A percentile compares a stretch with the other conserved stretches of the same genome.
Evolutionary conservation across 75 land plant species (phyloP).

Genomic region (Larix kaempferi): DNA sequence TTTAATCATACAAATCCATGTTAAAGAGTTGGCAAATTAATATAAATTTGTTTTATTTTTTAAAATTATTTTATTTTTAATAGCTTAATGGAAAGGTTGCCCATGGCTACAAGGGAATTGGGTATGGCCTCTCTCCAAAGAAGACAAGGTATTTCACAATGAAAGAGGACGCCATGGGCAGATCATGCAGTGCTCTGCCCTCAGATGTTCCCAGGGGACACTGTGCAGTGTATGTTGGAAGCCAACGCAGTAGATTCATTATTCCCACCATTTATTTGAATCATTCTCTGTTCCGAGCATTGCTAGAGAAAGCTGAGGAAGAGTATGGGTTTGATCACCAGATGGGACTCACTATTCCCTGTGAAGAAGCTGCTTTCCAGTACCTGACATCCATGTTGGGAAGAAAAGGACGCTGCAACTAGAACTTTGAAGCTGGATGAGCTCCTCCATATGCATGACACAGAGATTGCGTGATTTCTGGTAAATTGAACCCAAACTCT

Average conservation of each 20-base stretch:
- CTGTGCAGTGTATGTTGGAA: constrained; percentile 10
- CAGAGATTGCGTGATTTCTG: too few relatives aligned
- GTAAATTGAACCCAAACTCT: too few relatives aligned
- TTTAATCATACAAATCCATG: too few relatives aligned
- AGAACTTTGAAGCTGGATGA: too few relatives aligned
- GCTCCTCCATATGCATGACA: too few relatives aligned
- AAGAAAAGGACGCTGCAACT: too few relatives aligned
- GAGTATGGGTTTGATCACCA: not conserved
- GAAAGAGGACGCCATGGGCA: not conserved
- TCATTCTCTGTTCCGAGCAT: not conserved
- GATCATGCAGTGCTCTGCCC: not conserved
- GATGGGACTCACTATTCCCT: not conserved
- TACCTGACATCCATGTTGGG: not conserved
- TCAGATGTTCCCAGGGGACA: constrained; percentile 17
- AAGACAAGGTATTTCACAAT: not conserved
- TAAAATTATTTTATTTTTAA: too few relatives aligned
- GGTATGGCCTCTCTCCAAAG: not conserved
- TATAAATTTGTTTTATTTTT: too few relatives aligned
- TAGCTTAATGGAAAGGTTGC: not conserved
- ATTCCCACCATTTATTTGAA: not conserved
- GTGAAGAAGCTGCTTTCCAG: not conserved
- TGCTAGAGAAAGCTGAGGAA: not conserved
- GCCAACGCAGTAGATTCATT: constrained; percentile 2
- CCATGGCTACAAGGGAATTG: not conserved
- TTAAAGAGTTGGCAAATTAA: too few relatives aligned